Conservation (phyloP, 2,329 filamentous ascomycete genomes). For the Sclerotinia spermophila region DNA sequence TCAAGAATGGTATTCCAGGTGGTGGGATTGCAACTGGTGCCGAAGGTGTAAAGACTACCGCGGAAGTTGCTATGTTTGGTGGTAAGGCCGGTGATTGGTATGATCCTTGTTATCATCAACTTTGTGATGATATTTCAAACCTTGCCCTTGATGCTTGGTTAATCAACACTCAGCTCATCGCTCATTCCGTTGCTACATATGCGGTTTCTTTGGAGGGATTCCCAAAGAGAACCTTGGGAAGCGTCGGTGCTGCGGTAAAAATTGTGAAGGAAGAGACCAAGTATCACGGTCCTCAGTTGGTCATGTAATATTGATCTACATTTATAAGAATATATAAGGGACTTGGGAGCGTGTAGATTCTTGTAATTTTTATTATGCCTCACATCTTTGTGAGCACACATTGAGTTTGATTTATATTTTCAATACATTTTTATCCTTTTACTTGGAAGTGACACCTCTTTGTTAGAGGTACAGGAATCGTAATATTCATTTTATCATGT, state of each 20-base stretch:
- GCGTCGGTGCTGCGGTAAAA: conserved; percentile 29
- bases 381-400: not conserved
- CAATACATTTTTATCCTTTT: not conserved
- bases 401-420: not conserved
- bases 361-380: not conserved
- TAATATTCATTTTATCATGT: not conserved
- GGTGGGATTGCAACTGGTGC: conserved; percentile 77
- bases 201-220: conserved; percentile 63
- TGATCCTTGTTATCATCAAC: conserved; percentile 58
- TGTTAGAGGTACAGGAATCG: too few species aligned
- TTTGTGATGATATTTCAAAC: conserved; percentile 57
- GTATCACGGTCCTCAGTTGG: conserved; percentile 49
- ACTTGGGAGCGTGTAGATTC: not conserved
- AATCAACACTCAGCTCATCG: conserved; percentile 62
- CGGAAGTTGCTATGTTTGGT: conserved; percentile 66
- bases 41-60: conserved; percentile 68
- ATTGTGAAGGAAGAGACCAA: conserved; percentile 37
- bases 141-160: conserved; percentile 59
- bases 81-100: conserved; percentile 60
- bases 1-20: conserved; percentile 66
- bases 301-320: conserved; percentile 40
- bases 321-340: not conserved
- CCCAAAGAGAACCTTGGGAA: conserved; percentile 47
- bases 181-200: conserved; percentile 69
- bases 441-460: not conserved